Percentiles rank a stretch among this genome's conserved stretches.
Conservation (phyloP, 306 rosid genomes). For the Cicer arietinum region DNA sequence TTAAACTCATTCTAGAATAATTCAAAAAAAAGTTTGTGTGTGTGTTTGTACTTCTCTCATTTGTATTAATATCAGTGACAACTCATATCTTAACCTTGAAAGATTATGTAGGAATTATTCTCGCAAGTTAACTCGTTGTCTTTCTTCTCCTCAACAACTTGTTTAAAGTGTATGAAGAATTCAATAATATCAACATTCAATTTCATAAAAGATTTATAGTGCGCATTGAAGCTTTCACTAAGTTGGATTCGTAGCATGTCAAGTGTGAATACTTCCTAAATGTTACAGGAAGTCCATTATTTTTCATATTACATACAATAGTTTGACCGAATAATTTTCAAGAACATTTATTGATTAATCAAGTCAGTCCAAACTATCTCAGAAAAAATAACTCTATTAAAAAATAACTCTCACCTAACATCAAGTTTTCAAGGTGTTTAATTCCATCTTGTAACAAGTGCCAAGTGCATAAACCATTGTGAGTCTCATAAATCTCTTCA, state of each 20-base stretch:
- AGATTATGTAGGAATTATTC: background rate
- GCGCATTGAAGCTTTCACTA: background rate
- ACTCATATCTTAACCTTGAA: background rate
- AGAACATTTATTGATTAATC: background rate
- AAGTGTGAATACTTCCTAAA: background rate
- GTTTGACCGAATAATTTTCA: background rate
- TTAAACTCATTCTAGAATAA: background rate
- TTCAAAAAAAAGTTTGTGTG: background rate
- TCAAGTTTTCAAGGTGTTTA: background rate
- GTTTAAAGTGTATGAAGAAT: constrained; percentile 2
- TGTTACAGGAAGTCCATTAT: background rate
- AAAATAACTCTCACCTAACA: too few relatives aligned
- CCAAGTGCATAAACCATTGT: background rate
- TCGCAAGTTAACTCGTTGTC: background rate
- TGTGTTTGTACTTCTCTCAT: background rate
- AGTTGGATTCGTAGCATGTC: background rate
- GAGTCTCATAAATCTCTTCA: background rate
- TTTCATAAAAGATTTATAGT: constrained; percentile 4
- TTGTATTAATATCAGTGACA: background rate
- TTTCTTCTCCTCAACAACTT: background rate
- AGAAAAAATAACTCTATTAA: background rate
- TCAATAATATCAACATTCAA: background rate
- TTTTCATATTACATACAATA: background rate
- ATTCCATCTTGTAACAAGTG: background rate
- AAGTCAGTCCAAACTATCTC: background rate